Conservation (phyloP, 768 basidiomycete genomes). For the Phylloporus arenicola region DNA sequence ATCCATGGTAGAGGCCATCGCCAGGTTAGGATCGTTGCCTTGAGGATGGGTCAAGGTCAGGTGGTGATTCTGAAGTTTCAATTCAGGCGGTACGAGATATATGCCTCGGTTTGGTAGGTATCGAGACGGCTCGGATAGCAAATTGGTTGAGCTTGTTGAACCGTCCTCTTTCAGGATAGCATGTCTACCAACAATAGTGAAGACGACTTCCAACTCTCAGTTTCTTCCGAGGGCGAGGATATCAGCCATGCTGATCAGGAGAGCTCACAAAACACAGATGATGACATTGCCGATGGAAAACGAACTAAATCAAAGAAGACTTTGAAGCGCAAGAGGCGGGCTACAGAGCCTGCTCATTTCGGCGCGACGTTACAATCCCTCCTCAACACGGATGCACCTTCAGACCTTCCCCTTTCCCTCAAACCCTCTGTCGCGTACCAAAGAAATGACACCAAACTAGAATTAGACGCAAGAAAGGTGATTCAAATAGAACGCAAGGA, state of each 20-base stretch:
- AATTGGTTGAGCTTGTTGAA: neutral
- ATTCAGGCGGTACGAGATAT: constrained; percentile 16
- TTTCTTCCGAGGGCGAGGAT: constrained; percentile 11
- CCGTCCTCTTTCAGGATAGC: too few relatives aligned
- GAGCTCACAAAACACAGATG: constrained; percentile 47
- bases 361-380: constrained; percentile 70
- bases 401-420: constrained; percentile 67
- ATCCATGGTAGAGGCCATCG: constrained; percentile 41
- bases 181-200: constrained; percentile 45
- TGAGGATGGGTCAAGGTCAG: constrained; percentile 7
- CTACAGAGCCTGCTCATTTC: constrained; percentile 68
- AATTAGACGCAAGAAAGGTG: constrained; percentile 64
- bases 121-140: neutral
- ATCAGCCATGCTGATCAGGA: constrained; percentile 14
- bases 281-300: constrained; percentile 56
- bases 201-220: constrained; percentile 1
- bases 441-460: constrained; percentile 71
- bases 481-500: constrained; percentile 69
- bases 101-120: constrained; percentile 1
- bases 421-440: constrained; percentile 67
- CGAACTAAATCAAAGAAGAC: constrained; percentile 71
- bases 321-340: constrained; percentile 75
- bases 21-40: constrained; percentile 1
- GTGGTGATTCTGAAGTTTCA: constrained; percentile 7
- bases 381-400: constrained; percentile 66